Conservation (phyloP, 257 asterid genomes). For the Solanum appendiculatum region DNA sequence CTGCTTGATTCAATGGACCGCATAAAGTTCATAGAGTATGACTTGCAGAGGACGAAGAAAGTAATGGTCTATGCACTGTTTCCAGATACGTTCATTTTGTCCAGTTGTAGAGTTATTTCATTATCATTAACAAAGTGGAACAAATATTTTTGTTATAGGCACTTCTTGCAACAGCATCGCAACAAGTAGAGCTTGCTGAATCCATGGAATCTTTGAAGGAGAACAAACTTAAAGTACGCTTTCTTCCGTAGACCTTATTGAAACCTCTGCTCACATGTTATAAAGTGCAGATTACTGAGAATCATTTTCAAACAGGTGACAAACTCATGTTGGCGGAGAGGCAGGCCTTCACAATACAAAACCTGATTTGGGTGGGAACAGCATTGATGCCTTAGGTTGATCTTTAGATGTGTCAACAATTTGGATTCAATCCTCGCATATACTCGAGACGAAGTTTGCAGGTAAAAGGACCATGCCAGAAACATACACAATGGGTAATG, state of each 20-base stretch:
- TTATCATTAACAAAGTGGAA: conserved; percentile 2
- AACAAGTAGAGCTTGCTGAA: conserved; percentile 82
- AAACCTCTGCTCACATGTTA: background rate
- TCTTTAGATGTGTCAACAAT: background rate
- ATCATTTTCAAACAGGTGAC: conserved; percentile 28
- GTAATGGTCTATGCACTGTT: conserved; percentile 17
- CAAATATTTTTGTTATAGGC: conserved; percentile 35
- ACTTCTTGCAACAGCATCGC: conserved; percentile 72
- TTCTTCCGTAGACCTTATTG: background rate
- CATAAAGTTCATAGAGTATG: conserved; percentile 75
- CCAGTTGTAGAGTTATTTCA: background rate
- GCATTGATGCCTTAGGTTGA: background rate
- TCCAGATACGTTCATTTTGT: background rate
- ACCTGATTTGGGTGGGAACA: conserved; percentile 14
- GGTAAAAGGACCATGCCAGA: background rate
- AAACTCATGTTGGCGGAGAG: conserved; percentile 53
- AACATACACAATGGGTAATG: background rate
- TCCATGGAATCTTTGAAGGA: conserved; percentile 73
- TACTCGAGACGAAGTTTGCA: background rate
- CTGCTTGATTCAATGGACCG: conserved; percentile 82
- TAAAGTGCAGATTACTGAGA: background rate
- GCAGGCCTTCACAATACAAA: conserved; percentile 34
- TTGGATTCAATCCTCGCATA: background rate
- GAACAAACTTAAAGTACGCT: conserved; percentile 38
- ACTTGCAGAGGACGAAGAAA: conserved; percentile 78